Evolutionary conservation across 2,329 filamentous ascomycete species (phyloP), one percentile per base, ranked within the genome.

Genomic region (Leptographium procerum): DNA sequence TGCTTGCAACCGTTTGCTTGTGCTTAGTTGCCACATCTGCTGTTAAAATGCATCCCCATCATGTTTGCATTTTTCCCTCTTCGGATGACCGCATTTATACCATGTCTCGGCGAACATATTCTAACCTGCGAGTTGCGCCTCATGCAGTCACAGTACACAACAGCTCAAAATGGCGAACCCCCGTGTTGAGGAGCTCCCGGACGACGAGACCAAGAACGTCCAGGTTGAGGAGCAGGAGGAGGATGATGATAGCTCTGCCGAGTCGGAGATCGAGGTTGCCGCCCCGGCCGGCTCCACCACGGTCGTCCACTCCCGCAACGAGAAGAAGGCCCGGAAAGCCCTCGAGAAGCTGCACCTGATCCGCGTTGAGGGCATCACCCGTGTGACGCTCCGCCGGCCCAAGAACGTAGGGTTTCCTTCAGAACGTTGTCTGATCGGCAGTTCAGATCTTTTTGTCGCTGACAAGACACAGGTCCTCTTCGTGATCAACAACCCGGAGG

Each of bases 261-360:
- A 87, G 70, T 88, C 87, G 69, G 88, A 88, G 69, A 86, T 83
- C 68, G 91, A 94, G 74, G 86, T 83, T 63, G 84, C 79, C 66
- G 83, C 83, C 62, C 71, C 73, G 64, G 87, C 88, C 66, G 94
- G 92, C 72, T 89, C 91, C 70, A 85, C 87, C 65, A 88, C 92
- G 71, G 85, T 94, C 69, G 87, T 99, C 71, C 92, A 97, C 84
- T 96, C 90, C 73, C 91, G 94, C 77, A 97, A 97, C 81, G 94
- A 99, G 88, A 99, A 99, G 89, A 99, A 99, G 87, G 95, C 94
- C 69, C 88, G 94, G 79, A 99, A 99, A 85, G 91, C 91, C 71
- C 95, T 99, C 74, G 89, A 91, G 76, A 99, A 99, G 86, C 86
- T 97, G 72, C 91, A 95, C 73, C 81, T 99, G 73, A 94, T 90